phyloP scores from a whole-genome alignment of 768 basidiomycete genomes.

The Goffeauzyma gilvescens region DNA sequence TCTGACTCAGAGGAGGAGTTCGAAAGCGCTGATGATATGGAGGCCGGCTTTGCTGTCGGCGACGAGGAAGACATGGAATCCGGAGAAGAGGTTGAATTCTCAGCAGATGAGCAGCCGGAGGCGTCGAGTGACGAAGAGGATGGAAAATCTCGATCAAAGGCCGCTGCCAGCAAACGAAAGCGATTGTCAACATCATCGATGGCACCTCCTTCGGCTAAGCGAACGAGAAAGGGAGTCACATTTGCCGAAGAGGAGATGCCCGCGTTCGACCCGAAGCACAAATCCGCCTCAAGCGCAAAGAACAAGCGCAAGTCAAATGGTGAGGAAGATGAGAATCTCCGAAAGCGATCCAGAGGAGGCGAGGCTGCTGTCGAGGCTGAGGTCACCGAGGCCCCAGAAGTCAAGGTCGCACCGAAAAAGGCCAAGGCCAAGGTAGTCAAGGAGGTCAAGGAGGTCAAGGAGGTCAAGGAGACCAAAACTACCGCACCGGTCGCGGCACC shows the following conservation, averaged over 20 bases:
- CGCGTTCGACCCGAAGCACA: neutral
- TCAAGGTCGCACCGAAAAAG: conserved; percentile 4
- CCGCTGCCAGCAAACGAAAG: conserved; percentile 7
- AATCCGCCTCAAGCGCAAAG: neutral
- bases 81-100: conserved; percentile 40
- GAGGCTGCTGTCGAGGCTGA: neutral
- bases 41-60: conserved; percentile 6
- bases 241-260: conserved; percentile 3
- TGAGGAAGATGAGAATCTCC: neutral
- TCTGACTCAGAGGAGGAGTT: conserved; percentile 9
- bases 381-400: neutral
- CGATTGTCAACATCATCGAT: conserved; percentile 21
- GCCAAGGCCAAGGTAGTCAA: neutral
- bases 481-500: neutral
- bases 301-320: conserved; percentile 11
- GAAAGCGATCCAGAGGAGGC: neutral
- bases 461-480: neutral
- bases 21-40: conserved; percentile 18
- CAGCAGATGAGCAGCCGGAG: conserved; percentile 2
- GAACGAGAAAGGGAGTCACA: conserved; percentile 14
- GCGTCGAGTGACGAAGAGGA: conserved; percentile 4
- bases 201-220: conserved; percentile 5
- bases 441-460: conserved; percentile 1
- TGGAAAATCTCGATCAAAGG: no score
- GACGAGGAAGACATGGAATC: conserved; percentile 16